Base-by-base conservation (phyloP, 2,329 filamentous ascomycete species). In the Aureobasidium zeae region DNA sequence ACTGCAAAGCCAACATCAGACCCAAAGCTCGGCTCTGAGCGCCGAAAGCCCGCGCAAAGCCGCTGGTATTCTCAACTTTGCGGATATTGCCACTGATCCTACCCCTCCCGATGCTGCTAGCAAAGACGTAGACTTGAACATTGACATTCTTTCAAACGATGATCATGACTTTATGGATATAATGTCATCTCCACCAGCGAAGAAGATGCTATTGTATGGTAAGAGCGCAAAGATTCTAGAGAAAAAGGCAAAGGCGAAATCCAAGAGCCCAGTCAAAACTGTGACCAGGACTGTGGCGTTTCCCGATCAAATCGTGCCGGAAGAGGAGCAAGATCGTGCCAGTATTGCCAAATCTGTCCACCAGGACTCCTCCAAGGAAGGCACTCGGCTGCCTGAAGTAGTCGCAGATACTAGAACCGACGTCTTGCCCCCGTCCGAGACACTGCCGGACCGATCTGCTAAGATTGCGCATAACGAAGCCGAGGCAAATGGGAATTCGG, bases 61-160 rank as follows among this genome's bases (percentile, higher is more conserved):
- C n/a, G 57, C 55, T 7, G 55, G 55, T 11, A 53, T 59, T 2
- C 50, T 55, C 7, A 51, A 49, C 3, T 57, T 62, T 29, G 52
- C 52, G 11, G 58, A 61, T 11, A 59, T 62, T 10, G 52, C 56
- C 15, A 52, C 47, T 9, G 55, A 52, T 13, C 47, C 52, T 9
- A 53, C 51, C 9, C 50, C 52, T 10, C 50, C 48, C 5, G 46
- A 48, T 13, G 59, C 57, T 7, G 47, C 49, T 13, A 19, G 20
- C 30, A 56, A 51, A 8, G 52, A 57, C 11, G 47, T 53, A 3
- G 54, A 58, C 25, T 47, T 64, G 7, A 55, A 61, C 30, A 49
- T 63, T 26, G 52, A 60, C 37, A 52, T 64, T 17, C 53, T 63
- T 48, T 63, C 49, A 21, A 63, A 44, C 51, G 64, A 57, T 47